These are phyloP conservation scores for Crithidia fasciculata DNA, from an alignment of 208 protist species.

Conservation along the genomic window DNA sequence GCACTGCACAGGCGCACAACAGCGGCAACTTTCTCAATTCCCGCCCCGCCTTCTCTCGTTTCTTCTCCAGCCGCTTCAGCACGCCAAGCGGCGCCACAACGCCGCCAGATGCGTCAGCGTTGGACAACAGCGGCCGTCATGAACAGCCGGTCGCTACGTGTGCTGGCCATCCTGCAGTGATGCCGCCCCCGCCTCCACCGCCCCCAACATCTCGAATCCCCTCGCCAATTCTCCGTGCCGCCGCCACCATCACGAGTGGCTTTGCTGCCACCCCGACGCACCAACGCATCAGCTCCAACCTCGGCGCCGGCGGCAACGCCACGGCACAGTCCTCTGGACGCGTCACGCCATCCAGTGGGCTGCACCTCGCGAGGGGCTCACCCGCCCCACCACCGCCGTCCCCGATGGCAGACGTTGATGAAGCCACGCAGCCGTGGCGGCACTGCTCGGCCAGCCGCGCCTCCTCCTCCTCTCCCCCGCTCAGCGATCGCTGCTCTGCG, in stretches of 20 bases:
- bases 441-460: neutral
- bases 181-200: conserved; percentile 7
- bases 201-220: conserved; percentile 21
- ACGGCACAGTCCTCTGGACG: neutral
- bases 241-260: neutral
- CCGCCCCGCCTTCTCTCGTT: conserved; percentile 13
- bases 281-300: neutral
- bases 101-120: neutral
- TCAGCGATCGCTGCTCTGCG: neutral
- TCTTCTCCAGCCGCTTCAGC: conserved; percentile 3
- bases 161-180: too few relatives aligned
- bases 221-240: conserved; percentile 8
- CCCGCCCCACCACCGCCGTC: neutral
- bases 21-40: conserved; percentile 11
- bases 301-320: neutral
- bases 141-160: too few relatives aligned
- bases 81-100: neutral
- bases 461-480: conserved; percentile 1
- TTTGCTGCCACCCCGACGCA: conserved; percentile 6
- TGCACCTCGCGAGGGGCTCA: neutral
- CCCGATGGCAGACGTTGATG: neutral
- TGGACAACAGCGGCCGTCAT: too few relatives aligned
- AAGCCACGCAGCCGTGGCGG: neutral
- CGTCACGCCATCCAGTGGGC: neutral
- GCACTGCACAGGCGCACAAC: conserved; percentile 6